Conservation (phyloP, 192 early-diverging fungal genomes). For the Entophlyctis luteolus region DNA sequence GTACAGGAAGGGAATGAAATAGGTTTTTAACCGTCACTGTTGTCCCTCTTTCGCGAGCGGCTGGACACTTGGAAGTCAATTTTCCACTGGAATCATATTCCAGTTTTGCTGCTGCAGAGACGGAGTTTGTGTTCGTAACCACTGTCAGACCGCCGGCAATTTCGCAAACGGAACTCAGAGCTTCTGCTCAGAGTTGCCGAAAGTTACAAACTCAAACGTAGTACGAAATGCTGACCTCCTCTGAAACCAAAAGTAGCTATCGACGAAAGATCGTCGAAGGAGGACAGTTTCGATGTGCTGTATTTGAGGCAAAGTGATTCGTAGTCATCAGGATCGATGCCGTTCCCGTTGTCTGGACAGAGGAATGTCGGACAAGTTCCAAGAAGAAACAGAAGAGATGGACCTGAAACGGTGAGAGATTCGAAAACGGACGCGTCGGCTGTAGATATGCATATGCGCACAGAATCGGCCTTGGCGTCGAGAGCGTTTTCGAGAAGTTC, state of each 20-base stretch:
- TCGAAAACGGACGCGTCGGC: conserved; percentile 65
- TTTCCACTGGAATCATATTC: conserved; percentile 66
- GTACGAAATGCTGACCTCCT: background rate
- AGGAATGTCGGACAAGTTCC: background rate
- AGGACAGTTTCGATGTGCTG: conserved; percentile 78
- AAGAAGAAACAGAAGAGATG: background rate
- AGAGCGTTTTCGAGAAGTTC: conserved; percentile 93
- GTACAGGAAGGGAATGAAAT: conserved; percentile 84
- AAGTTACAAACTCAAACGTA: background rate
- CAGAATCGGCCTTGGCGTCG: conserved; percentile 76
- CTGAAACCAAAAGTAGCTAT: conserved; percentile 87
- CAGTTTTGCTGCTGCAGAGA: conserved; percentile 57
- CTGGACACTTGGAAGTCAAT: conserved; percentile 40
- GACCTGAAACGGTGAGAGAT: conserved; percentile 61
- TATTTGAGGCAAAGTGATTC: conserved; percentile 77
- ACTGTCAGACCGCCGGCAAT: conserved; percentile 62
- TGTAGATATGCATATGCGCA: conserved; percentile 75
- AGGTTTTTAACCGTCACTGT: conserved; percentile 70
- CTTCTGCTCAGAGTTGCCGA: conserved; percentile 64
- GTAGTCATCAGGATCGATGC: conserved; percentile 64
- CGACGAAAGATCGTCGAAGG: conserved; percentile 72
- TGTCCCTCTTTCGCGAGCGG: conserved; percentile 70
- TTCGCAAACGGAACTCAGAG: conserved; percentile 83
- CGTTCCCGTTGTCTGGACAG: conserved; percentile 76
- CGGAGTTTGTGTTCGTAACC: conserved; percentile 33